These are phyloP conservation scores for Diospyros kaki DNA, from an alignment of 148 eudicot species.

Conservation along the genomic window DNA sequence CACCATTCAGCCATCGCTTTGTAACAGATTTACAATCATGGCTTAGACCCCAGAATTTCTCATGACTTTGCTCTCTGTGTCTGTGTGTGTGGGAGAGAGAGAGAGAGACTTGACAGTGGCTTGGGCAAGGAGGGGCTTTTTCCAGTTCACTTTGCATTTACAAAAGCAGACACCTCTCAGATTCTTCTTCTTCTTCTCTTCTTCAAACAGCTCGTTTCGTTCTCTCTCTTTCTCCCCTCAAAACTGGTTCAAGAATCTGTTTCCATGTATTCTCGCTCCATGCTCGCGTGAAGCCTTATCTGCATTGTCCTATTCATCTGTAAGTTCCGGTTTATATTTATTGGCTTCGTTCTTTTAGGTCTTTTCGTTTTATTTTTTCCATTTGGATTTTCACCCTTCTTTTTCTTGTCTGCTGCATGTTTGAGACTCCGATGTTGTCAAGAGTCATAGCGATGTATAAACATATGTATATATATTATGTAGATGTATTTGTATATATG, in stretches of 20 bases:
- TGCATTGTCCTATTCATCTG: slow-evolving; percentile 16
- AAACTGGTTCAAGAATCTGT: slow-evolving; percentile 7
- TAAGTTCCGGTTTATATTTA: slow-evolving; percentile 13
- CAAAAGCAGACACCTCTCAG: slow-evolving; percentile 24
- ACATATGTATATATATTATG: not conserved
- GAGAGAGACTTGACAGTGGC: not conserved
- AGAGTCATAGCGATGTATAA: not conserved
- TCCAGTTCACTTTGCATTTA: slow-evolving; percentile 22
- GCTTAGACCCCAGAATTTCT: not conserved
- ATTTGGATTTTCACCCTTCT: not conserved
- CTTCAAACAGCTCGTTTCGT: not conserved
- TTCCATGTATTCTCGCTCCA: not conserved
- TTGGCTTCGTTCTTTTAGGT: not conserved
- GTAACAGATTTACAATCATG: slow-evolving; percentile 23
- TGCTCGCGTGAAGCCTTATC: not conserved
- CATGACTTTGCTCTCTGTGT: too few relatives aligned
- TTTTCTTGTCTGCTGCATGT: not conserved
- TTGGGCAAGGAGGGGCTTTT: not conserved
- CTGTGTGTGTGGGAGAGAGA: not conserved
- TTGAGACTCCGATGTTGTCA: not conserved
- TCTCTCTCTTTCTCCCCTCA: slow-evolving; percentile 5
- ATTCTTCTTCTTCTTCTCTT: slow-evolving; percentile 20
- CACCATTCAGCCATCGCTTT: slow-evolving; percentile 2
- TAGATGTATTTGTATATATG: not conserved
- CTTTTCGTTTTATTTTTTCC: not conserved